Conservation (phyloP, 1,139 yeast species). For the Sugiyamaella paludigena region DNA sequence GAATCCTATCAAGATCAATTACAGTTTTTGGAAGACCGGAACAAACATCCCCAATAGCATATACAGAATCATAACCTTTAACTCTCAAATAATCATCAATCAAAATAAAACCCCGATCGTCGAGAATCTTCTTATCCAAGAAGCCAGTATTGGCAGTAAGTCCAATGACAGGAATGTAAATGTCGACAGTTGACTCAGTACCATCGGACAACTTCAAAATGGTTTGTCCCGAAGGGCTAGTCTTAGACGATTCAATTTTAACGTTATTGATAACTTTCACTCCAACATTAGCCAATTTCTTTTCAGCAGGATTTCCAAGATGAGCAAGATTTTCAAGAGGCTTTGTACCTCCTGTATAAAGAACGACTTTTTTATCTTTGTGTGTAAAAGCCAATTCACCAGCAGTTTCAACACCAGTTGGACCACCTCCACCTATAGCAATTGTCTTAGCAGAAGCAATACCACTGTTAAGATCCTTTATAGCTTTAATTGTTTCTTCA, state of each 20-base stretch:
- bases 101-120: conserved; percentile 20
- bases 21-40: conserved; percentile 20
- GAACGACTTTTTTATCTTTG: conserved; percentile 23
- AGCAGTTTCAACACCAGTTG: conserved; percentile 88
- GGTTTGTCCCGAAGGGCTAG: conserved; percentile 14
- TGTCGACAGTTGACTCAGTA: conserved; percentile 19
- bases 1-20: conserved; percentile 22
- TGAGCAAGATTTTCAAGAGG: conserved; percentile 22
- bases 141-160: conserved; percentile 29
- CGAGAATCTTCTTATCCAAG: conserved; percentile 22
- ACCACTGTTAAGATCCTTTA: conserved; percentile 68
- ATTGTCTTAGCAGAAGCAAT: conserved; percentile 70
- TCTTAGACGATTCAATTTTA: conserved; percentile 15
- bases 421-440: conserved; percentile 90
- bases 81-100: conserved; percentile 27
- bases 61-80: conserved; percentile 24
- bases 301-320: conserved; percentile 19
- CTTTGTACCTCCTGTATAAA: conserved; percentile 27
- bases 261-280: conserved; percentile 26
- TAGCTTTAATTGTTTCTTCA: conserved; percentile 70
- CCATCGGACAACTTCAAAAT: conserved; percentile 22
- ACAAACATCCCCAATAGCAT: conserved; percentile 32
- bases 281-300: conserved; percentile 22
- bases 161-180: conserved; percentile 26
- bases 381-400: conserved; percentile 50